Conservation (phyloP, 2,329 filamentous ascomycete genomes). For the Exophiala oligosperma region DNA sequence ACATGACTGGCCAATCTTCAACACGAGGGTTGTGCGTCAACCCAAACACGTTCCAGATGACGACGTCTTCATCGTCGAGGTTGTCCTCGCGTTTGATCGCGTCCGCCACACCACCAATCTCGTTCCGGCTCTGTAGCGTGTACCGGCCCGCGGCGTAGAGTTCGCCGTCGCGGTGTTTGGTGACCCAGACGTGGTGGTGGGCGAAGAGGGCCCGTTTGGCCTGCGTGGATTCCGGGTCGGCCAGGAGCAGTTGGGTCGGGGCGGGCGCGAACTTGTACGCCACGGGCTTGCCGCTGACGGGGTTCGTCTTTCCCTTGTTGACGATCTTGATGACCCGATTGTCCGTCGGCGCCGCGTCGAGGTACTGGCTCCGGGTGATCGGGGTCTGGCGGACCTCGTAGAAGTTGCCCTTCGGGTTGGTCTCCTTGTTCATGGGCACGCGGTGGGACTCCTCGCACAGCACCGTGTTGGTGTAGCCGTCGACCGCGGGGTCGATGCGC, state of each 20-base stretch:
- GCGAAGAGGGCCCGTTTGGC: slow-evolving; percentile 50
- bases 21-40: slow-evolving; percentile 54
- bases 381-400: slow-evolving; percentile 56
- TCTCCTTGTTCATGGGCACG: slow-evolving; percentile 50
- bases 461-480: slow-evolving; percentile 55
- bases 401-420: slow-evolving; percentile 63
- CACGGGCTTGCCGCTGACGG: slow-evolving; percentile 44
- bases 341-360: slow-evolving; percentile 54
- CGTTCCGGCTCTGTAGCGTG: slow-evolving; percentile 47
- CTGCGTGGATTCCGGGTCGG: slow-evolving; percentile 45
- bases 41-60: slow-evolving; percentile 53
- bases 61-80: slow-evolving; percentile 48
- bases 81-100: slow-evolving; percentile 45
- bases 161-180: slow-evolving; percentile 51
- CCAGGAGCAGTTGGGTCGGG: slow-evolving; percentile 50
- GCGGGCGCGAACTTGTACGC: slow-evolving; percentile 51
- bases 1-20: slow-evolving; percentile 53
- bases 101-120: slow-evolving; percentile 47
- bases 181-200: slow-evolving; percentile 54
- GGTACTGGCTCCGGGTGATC: slow-evolving; percentile 48
- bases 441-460: slow-evolving; percentile 55
- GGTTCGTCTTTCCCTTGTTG: slow-evolving; percentile 47
- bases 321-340: slow-evolving; percentile 51
- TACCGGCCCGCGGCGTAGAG: slow-evolving; percentile 51
- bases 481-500: slow-evolving; percentile 65